Evolutionary conservation across 2,329 filamentous ascomycete genomes (phyloP).

Genomic region (Blastomyces percursus): DNA sequence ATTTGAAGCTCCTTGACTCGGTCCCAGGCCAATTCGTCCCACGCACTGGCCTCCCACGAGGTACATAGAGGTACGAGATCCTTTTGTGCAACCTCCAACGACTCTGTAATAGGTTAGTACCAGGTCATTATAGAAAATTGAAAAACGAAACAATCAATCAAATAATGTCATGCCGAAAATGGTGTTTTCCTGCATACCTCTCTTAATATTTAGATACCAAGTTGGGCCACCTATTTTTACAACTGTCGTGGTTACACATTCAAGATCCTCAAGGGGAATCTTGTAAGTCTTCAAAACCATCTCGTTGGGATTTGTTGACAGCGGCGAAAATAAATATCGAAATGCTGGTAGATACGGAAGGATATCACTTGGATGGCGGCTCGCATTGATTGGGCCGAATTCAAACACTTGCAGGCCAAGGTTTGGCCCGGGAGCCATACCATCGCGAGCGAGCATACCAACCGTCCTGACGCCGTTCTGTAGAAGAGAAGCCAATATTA

Average conservation of each 20-base stretch:
- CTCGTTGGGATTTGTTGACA: constrained; percentile 56
- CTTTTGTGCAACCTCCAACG: constrained; percentile 51
- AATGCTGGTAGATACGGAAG: constrained; percentile 70
- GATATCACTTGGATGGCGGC: constrained; percentile 69
- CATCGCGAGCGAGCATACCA: constrained; percentile 69
- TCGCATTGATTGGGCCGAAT: constrained; percentile 56
- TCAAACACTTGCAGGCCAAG: constrained; percentile 70
- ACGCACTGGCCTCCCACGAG: constrained; percentile 62
- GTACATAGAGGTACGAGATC: constrained; percentile 58
- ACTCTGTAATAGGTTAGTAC: constrained; percentile 30
- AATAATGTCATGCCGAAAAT: background rate
- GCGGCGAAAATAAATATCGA: constrained; percentile 52
- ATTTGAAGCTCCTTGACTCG: constrained; percentile 73
- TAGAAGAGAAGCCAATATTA: constrained; percentile 3
- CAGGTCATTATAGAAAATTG: background rate
- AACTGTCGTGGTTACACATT: constrained; percentile 66
- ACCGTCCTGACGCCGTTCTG: constrained; percentile 70
- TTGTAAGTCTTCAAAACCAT: constrained; percentile 58
- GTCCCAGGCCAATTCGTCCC: constrained; percentile 74
- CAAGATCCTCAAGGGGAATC: constrained; percentile 65
- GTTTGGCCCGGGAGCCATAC: constrained; percentile 52
- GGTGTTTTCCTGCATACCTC: constrained; percentile 29
- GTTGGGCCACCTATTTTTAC: constrained; percentile 41
- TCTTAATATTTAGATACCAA: constrained; percentile 41
- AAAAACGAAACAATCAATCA: background rate